Evolutionary conservation across 768 basidiomycete species (phyloP), one percentile per base, ranked within the genome.

Genomic region (Rhizopogon sp.): DNA sequence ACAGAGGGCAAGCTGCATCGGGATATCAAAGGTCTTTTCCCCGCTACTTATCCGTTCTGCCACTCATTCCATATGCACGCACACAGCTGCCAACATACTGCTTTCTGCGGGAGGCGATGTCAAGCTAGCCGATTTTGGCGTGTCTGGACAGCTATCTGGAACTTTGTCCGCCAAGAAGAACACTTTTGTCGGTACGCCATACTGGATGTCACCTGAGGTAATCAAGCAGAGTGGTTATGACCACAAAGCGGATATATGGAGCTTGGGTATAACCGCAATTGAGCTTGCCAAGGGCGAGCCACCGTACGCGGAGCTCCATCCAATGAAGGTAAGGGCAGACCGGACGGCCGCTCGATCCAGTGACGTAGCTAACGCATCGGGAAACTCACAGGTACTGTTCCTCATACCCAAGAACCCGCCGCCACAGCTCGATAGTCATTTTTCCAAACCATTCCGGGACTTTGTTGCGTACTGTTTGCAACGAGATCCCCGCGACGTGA

Each of bases 161-260:
- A 95, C 91, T 1, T 74, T 95, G 43, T 91, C 89, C 10, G 91
- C 90, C 17, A 93, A 93, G 81, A 94, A 98, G 82, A 98, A 99
- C 63, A 99, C 96, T 1, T 98, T 95, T 67, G 96, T 96, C 33
- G 93, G 93, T 29, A 95, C 96, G 16, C 96, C 96, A 3, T 99
- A 98, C 67, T 99, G 97, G 97, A 99, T 99, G 97, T 93, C 93
- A 6, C 97, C 97, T 6, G 97, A 99, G 67, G 95, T 98, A 22
- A 99, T 99, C 76, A 98, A 98, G 70, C 97, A 99, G 73, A 96
- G 93, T 54, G 97, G 97, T 4, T 99, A 99, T 72, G 97, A 98
- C 64, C 90, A 95, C 69, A 98, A 98, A 68, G 97, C 97, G 14
- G 97, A 99, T 70, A 98, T 99, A 47, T 99, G 97, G 97, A 93